A percentile compares a stretch with the other conserved stretches of the same genome.
phyloP scores from a whole-genome alignment of 495 filamentous ascomycete species.

The Usnea hakonensis region DNA sequence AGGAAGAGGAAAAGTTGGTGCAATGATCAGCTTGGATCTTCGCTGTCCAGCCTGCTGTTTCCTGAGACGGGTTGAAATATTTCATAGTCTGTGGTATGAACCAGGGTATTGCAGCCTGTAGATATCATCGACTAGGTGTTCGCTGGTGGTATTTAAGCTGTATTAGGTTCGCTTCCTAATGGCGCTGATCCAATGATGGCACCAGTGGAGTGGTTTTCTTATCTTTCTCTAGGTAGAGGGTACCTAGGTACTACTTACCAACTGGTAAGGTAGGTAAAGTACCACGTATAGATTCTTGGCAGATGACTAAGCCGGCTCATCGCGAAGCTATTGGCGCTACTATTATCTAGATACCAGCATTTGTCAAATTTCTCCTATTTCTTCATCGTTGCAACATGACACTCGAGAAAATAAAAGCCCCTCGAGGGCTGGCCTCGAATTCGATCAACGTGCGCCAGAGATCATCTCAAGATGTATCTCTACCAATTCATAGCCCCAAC shows the following conservation, averaged over 20 bases:
- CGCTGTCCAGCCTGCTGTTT: background rate
- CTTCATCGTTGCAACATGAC: slow-evolving; percentile 15
- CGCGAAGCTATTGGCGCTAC: slow-evolving; percentile 4
- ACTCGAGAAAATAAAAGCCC: slow-evolving; percentile 1
- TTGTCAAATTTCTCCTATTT: background rate
- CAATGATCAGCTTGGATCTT: background rate
- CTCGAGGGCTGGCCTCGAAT: slow-evolving; percentile 12
- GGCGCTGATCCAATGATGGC: too few relatives aligned
- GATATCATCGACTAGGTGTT: too few relatives aligned
- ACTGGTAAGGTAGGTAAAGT: too few relatives aligned
- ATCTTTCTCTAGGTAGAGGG: too few relatives aligned
- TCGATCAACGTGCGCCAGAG: slow-evolving; percentile 1
- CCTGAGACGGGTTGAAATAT: background rate
- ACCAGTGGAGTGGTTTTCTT: too few relatives aligned
- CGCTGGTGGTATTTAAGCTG: too few relatives aligned
- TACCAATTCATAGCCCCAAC: slow-evolving; percentile 60
- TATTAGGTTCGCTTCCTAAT: too few relatives aligned
- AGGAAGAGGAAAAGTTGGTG: background rate
- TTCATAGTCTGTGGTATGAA: background rate
- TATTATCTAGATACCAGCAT: background rate
- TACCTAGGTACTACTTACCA: too few relatives aligned
- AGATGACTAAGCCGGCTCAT: background rate
- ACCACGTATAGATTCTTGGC: background rate
- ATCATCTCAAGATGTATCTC: slow-evolving; percentile 35
- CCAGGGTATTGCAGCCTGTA: background rate